A percentile compares a stretch with the other conserved stretches of the same genome.
phyloP scores from a whole-genome alignment of 2,329 filamentous ascomycete species.

The Cladosporium sp. region DNA sequence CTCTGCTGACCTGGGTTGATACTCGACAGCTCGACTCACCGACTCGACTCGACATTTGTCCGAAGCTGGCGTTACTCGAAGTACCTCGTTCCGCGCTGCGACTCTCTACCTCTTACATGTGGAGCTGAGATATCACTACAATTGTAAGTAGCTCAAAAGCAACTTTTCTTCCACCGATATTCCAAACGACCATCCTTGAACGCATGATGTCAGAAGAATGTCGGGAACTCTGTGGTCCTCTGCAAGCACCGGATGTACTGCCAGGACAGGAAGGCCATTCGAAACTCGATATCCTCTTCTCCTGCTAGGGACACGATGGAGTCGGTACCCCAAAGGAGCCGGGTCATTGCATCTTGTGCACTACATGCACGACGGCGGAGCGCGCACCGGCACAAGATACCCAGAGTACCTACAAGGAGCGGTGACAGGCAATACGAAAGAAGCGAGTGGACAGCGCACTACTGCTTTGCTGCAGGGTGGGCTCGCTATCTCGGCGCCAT shows the following conservation, averaged over 20 bases:
- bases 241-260: slow-evolving; percentile 13
- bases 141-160: slow-evolving; percentile 5
- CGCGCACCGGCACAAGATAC: slow-evolving; percentile 14
- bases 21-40: not conserved
- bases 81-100: not conserved
- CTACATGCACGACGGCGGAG: slow-evolving; percentile 11
- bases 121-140: not conserved
- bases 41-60: not conserved
- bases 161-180: not conserved
- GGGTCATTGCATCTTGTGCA: not conserved
- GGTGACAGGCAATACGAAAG: slow-evolving; percentile 17
- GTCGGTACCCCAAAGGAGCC: slow-evolving; percentile 6
- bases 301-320: not conserved
- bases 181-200: slow-evolving; percentile 1
- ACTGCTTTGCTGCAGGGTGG: slow-evolving; percentile 12
- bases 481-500: slow-evolving; percentile 9
- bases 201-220: slow-evolving; percentile 15
- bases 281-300: not conserved
- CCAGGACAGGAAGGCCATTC: slow-evolving; percentile 11
- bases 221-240: not conserved
- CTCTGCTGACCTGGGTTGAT: not conserved
- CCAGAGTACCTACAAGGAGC: slow-evolving; percentile 1
- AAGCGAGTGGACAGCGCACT: slow-evolving; percentile 9
- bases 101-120: not conserved
- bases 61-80: not conserved